Percentiles rank a stretch among this genome's conserved stretches.
Conservation (phyloP, 2,329 filamentous ascomycete species). For the Fusarium sp. region DNA sequence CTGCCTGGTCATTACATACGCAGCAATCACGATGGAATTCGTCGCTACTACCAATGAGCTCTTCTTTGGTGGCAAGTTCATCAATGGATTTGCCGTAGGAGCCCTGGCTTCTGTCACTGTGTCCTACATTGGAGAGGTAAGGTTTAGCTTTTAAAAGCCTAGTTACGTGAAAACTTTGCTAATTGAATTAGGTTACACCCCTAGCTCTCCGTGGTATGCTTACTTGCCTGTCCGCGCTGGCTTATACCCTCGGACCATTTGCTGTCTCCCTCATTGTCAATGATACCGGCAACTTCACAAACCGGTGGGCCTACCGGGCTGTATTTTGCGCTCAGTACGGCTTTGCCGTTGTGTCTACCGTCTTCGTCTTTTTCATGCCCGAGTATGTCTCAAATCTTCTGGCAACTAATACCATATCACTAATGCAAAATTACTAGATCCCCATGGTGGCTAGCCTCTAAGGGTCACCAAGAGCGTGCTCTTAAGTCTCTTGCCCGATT, state of each 20-base stretch:
- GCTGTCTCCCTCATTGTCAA: conserved; percentile 53
- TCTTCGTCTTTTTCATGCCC: conserved; percentile 56
- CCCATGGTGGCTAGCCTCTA: conserved; percentile 58
- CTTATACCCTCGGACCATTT: conserved; percentile 53
- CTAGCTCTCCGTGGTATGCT: conserved; percentile 49
- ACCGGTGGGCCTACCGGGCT: conserved; percentile 53
- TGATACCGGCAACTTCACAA: conserved; percentile 45
- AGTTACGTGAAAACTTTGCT: neutral
- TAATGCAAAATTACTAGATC: conserved; percentile 35
- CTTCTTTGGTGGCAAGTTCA: conserved; percentile 61
- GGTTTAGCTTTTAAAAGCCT: neutral
- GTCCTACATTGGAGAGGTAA: conserved; percentile 53
- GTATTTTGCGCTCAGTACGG: conserved; percentile 55
- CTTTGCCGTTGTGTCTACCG: conserved; percentile 50
- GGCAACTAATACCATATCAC: neutral
- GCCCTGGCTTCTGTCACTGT: conserved; percentile 47
- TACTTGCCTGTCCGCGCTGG: conserved; percentile 50
- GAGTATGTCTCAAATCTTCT: conserved; percentile 51
- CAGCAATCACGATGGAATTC: conserved; percentile 59
- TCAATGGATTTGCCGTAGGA: conserved; percentile 58
- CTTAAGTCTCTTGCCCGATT: conserved; percentile 54
- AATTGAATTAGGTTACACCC: conserved; percentile 43
- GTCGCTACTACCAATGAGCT: conserved; percentile 57
- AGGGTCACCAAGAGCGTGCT: conserved; percentile 54
- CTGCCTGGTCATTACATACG: conserved; percentile 55